Evolutionary conservation across 169 alveolate species (phyloP).

Genomic region (Eimeria mitis): DNA sequence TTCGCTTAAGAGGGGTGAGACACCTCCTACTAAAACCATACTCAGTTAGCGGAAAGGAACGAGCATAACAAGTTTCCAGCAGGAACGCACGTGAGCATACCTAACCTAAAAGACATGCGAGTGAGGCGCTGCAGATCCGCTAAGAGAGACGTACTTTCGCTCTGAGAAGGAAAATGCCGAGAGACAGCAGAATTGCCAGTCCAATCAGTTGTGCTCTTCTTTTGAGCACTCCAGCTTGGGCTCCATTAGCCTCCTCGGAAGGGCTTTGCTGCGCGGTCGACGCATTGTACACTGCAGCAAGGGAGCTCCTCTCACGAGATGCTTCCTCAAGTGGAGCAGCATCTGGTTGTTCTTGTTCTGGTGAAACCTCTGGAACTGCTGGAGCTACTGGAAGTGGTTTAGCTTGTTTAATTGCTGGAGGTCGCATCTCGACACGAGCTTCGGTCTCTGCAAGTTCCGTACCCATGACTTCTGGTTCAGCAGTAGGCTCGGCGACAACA

Average conservation of each 20-base stretch:
- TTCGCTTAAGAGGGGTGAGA: neutral
- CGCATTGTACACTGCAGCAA: conserved; percentile 2
- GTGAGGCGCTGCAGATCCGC: neutral
- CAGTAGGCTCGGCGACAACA: neutral
- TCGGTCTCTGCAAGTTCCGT: neutral
- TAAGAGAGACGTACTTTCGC: neutral
- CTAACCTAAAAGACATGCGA: neutral
- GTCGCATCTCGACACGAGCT: neutral
- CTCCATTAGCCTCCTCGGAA: neutral
- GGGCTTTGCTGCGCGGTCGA: neutral
- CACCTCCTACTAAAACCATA: neutral
- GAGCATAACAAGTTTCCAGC: neutral
- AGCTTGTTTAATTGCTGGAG: too few species aligned
- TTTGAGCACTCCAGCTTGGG: neutral
- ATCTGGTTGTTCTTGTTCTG: neutral
- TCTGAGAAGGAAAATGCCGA: neutral
- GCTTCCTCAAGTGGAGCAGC: neutral
- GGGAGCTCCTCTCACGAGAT: neutral
- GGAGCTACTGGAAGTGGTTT: too few species aligned
- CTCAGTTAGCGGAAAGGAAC: neutral
- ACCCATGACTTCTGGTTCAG: neutral
- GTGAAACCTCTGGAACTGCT: neutral
- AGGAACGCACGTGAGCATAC: neutral
- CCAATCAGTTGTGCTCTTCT: neutral
- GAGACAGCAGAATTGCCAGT: conserved; percentile 11